Evolutionary conservation across 2,329 filamentous ascomycete genomes (phyloP), one percentile per base, ranked within the genome.

Genomic region (Albophoma yamanashiensis): DNA sequence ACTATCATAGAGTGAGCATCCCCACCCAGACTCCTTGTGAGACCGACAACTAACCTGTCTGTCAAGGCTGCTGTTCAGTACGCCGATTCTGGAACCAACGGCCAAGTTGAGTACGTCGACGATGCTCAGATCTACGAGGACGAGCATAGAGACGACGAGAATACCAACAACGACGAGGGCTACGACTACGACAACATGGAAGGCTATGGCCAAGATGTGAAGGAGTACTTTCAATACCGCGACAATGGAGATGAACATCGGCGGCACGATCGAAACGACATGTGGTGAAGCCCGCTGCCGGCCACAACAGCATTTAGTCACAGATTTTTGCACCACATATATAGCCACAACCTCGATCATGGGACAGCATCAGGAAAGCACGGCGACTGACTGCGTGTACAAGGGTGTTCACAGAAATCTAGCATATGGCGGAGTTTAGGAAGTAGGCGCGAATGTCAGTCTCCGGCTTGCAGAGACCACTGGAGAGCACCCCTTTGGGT

Each of bases 101-200:
- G 72, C 34, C 74, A 78, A 58, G 73, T 77, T 34, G 79, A 82
- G 62, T 81, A 81, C 62, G 75, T 79, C 59, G 78, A 82, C 63
- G 78, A 80, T 62, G 78, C 78, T 62, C 79, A 81, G 62, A 79
- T 80, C 45, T 82, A 81, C 63, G 78, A 82, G 66, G 79, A 82
- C 63, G 78, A 79, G 60, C 78, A 80, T 60, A 73, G 74, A 61
- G 75, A 71, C 53, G 76, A 78, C 53, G 67, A 72, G 27, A 47
- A 43, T 1, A 36, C 2, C 50, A 36, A 52, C 47, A 36, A 36
- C 50, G 66, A 71, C 53, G 68, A 70, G 45, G 67, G 65, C 59
- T 77, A 74, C 60, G 73, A 71, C 62, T 75, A 76, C 62, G 72
- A 77, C 40, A 70, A 68, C 57, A 66, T 70, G 45, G 74, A 76